These are phyloP conservation scores for Pseudozyma flocculosa DNA, from an alignment of 1,284 basidiomycete genomes.

Conservation along the genomic window DNA sequence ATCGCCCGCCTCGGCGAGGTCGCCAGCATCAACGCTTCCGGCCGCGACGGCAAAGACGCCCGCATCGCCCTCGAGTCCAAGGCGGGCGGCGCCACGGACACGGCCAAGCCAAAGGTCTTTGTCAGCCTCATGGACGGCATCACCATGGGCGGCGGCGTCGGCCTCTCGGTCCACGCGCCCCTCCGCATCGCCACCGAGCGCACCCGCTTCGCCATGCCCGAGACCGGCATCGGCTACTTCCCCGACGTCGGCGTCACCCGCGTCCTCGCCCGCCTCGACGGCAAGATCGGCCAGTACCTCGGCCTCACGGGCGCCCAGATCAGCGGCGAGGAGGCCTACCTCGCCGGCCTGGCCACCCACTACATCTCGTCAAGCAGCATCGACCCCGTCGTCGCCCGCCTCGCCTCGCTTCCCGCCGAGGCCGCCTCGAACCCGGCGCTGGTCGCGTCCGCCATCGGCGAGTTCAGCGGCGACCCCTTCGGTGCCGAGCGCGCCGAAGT, in stretches of 20 bases:
- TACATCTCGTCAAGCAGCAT: conserved; percentile 40
- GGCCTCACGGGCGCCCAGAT: conserved; percentile 72
- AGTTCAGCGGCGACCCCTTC: conserved; percentile 46
- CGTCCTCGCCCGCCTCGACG: conserved; percentile 86
- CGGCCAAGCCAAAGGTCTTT: conserved; percentile 68
- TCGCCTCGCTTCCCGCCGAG: conserved; percentile 36
- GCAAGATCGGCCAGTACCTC: conserved; percentile 87
- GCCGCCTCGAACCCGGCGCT: conserved; percentile 24
- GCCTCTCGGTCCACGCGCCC: conserved; percentile 80
- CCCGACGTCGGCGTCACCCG: conserved; percentile 91
- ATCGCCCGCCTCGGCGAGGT: conserved; percentile 65
- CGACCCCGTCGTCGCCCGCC: conserved; percentile 36
- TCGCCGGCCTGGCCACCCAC: conserved; percentile 53
- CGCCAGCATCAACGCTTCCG: conserved; percentile 62
- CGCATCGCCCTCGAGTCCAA: conserved; percentile 24
- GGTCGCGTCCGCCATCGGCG: conserved; percentile 37
- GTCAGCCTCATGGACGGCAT: conserved; percentile 69
- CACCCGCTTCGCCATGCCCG: conserved; percentile 85
- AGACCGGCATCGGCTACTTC: conserved; percentile 59
- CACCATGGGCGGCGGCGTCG: conserved; percentile 92
- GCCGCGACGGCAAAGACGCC: conserved; percentile 23
- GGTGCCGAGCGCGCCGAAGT: conserved; percentile 13
- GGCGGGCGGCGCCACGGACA: conserved; percentile 13
- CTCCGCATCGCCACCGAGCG: conserved; percentile 93
- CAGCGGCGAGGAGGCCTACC: conserved; percentile 50